Percentiles rank a stretch among this genome's conserved stretches.
These are phyloP conservation scores for Trifolium subterraneum DNA, from an alignment of 306 rosid species.

Conservation along the genomic window DNA sequence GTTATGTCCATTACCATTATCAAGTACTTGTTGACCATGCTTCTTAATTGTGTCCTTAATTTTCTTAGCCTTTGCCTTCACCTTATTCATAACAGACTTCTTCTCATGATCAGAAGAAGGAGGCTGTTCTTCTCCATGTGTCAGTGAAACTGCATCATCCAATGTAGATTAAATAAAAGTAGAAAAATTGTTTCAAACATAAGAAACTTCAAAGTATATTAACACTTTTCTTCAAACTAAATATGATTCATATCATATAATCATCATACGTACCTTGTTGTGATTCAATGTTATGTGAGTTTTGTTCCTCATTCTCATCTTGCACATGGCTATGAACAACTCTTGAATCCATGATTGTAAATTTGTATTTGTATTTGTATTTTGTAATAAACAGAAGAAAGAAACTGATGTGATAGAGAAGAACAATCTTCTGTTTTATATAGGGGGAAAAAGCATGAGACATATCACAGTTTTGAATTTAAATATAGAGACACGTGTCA, in stretches of 20 bases:
- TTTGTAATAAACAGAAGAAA: conserved; percentile 13
- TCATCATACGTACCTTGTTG: too few species aligned
- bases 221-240: too few species aligned
- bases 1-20: conserved; percentile 41
- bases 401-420: not conserved
- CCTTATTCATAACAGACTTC: conserved; percentile 64
- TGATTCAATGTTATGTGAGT: conserved; percentile 37
- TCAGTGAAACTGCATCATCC: conserved; percentile 32
- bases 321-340: conserved; percentile 37
- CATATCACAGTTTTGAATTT: conserved; percentile 36
- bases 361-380: too few species aligned
- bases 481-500: conserved; percentile 42
- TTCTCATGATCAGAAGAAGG: conserved; percentile 54
- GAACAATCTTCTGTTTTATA: conserved; percentile 37
- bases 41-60: conserved; percentile 57
- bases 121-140: conserved; percentile 48
- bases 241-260: too few species aligned
- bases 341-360: conserved; percentile 45
- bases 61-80: conserved; percentile 78
- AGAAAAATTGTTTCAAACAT: not conserved
- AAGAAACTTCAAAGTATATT: not conserved
- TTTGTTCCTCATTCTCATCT: conserved; percentile 30
- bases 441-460: not conserved
- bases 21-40: conserved; percentile 50
- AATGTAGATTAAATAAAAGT: not conserved